Evolutionary conservation across 2,329 filamentous ascomycete species (phyloP), one percentile per base, ranked within the genome.

Genomic region (Ascochyta rabiei): DNA sequence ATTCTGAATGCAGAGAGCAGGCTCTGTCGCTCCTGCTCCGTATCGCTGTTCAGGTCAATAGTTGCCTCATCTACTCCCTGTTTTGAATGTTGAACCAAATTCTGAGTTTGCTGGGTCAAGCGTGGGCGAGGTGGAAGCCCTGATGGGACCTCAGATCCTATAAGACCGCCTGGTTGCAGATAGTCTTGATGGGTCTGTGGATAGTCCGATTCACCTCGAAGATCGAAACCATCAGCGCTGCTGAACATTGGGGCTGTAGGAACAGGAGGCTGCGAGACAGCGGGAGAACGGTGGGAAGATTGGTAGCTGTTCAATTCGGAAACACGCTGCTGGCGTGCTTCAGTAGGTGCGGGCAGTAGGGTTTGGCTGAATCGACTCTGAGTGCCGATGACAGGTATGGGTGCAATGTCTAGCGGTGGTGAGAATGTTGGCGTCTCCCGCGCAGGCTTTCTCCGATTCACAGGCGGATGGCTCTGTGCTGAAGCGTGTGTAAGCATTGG

Each of bases 21-120:
- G 18, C 46, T 41, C 23, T 60, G 56, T 4, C 57, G 53, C 45
- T 60, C 56, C 19, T 61, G 51, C 23, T 64, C 55, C 0, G 42
- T 45, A 18, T 68, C 65, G 12, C 50, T 47, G 1, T 60, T 68
- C 2, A 65, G 55, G 28, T 68, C 59, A n/a, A 68, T 60, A 1
- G 24, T 21, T 9, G 31, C 54, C n/a, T 55, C 37, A 6, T 24
- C 39, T 21, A 56, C 48, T 12, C 18, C 26, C 28, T 26, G 12
- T 0, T 21, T 43, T 1, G 45, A 33, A 8, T 23, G 56, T 38
- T 48, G 31, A 10, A 42, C 38, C 24, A 39, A 45, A 23, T 15
- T 28, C 5, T 26, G 23, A 10, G 39, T 8, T 16, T n/a, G 31
- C 2, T 33, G 38, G 10, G 9, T 30, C 8, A 26, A 18, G n/a